Evolutionary conservation across 2,329 filamentous ascomycete species (phyloP).

Genomic region (Talaromyces pinophilus): DNA sequence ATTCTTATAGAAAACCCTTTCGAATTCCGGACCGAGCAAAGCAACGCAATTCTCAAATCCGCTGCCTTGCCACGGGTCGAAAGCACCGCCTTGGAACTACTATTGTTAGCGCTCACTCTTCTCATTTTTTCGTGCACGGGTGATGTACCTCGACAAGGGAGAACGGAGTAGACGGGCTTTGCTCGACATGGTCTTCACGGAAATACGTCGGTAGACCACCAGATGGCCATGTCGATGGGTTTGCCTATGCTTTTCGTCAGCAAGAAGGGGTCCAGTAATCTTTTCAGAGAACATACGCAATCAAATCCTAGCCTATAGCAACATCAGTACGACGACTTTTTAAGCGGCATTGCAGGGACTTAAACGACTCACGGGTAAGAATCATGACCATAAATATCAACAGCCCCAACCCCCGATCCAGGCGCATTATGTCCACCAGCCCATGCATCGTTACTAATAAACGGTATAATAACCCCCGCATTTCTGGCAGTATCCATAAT

Average conservation of each 20-base stretch:
- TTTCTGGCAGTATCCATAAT: constrained; percentile 68
- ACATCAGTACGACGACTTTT: constrained; percentile 12
- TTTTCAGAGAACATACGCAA: constrained; percentile 33
- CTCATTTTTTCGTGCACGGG: not conserved
- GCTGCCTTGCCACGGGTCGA: constrained; percentile 72
- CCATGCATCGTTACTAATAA: constrained; percentile 74
- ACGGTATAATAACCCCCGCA: constrained; percentile 70
- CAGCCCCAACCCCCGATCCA: constrained; percentile 57
- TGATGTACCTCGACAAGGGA: constrained; percentile 58
- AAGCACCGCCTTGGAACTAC: constrained; percentile 69
- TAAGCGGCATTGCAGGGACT: not conserved
- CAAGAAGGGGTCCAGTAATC: not conserved
- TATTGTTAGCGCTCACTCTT: not conserved
- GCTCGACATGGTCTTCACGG: constrained; percentile 55
- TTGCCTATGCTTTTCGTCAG: constrained; percentile 38
- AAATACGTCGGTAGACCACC: constrained; percentile 59
- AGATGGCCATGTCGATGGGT: constrained; percentile 63
- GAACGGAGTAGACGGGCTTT: constrained; percentile 67
- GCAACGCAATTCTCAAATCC: constrained; percentile 68
- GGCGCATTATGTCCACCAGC: constrained; percentile 64
- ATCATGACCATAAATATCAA: constrained; percentile 69
- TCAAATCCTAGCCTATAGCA: constrained; percentile 41
- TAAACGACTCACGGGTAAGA: constrained; percentile 54
- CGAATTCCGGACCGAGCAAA: constrained; percentile 71
- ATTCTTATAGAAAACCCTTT: constrained; percentile 79